Conservation (phyloP, 2,329 filamentous ascomycete species). For the Balansia obtecta region DNA sequence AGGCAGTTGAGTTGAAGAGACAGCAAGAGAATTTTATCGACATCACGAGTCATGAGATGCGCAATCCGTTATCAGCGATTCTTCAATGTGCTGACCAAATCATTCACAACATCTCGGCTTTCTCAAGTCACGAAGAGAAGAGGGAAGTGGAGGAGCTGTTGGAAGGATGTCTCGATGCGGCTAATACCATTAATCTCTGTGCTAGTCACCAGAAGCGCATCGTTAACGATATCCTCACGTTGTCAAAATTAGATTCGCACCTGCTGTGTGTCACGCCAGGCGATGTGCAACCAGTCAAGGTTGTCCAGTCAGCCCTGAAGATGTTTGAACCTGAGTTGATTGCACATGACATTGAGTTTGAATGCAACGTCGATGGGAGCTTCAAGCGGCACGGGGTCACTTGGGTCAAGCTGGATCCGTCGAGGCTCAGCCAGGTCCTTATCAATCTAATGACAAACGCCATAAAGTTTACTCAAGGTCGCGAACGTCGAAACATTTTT, state of each 20-base stretch:
- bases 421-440: constrained; percentile 58
- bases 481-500: constrained; percentile 45
- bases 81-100: constrained; percentile 70
- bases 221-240: constrained; percentile 53
- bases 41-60: constrained; percentile 64
- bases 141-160: constrained; percentile 35
- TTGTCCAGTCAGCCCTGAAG: constrained; percentile 57
- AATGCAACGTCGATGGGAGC: constrained; percentile 55
- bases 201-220: constrained; percentile 68
- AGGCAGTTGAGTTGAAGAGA: constrained; percentile 68
- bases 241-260: constrained; percentile 59
- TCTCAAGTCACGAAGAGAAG: constrained; percentile 24
- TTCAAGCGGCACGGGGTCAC: constrained; percentile 53
- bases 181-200: constrained; percentile 71
- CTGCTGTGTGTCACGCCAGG: constrained; percentile 59
- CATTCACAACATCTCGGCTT: constrained; percentile 32
- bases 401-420: constrained; percentile 66
- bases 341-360: constrained; percentile 58
- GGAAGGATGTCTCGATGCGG: constrained; percentile 54
- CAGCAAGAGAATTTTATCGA: constrained; percentile 63
- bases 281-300: constrained; percentile 53
- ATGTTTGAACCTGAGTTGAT: constrained; percentile 70
- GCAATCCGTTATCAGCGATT: constrained; percentile 63
- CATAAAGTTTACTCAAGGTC: constrained; percentile 52
- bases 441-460: constrained; percentile 65